Evolutionary conservation across 306 rosid genomes (phyloP).

Genomic region (Vicia faba): DNA sequence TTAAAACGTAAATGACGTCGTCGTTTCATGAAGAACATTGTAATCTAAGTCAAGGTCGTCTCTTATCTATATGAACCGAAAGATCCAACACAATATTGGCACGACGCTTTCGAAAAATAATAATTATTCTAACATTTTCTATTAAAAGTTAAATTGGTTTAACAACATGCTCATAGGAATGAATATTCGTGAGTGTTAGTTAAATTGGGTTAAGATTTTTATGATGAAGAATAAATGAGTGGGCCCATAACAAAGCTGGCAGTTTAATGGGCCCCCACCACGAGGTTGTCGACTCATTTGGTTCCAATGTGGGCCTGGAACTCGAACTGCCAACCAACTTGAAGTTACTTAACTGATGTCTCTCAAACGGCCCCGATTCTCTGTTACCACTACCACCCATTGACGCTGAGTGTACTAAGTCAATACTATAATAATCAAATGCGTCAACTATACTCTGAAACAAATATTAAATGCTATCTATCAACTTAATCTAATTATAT

Average conservation of each 20-base stretch:
- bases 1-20: slow-evolving; percentile 20
- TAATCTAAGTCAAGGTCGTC: neutral
- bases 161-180: too few species aligned
- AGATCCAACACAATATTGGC: slow-evolving; percentile 25
- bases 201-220: too few species aligned
- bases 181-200: too few species aligned
- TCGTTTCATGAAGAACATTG: slow-evolving; percentile 14
- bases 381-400: neutral
- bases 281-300: slow-evolving; percentile 35
- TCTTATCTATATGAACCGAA: slow-evolving; percentile 3
- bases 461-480: neutral
- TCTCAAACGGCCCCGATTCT: slow-evolving; percentile 23
- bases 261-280: slow-evolving; percentile 52
- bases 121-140: neutral
- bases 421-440: neutral
- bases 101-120: neutral
- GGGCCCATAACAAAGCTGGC: slow-evolving; percentile 34
- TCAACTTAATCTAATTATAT: neutral
- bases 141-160: too few species aligned
- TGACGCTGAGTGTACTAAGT: neutral
- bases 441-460: neutral
- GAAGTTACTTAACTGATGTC: slow-evolving; percentile 36
- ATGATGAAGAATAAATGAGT: neutral
- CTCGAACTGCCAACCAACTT: slow-evolving; percentile 27
- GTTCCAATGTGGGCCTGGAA: slow-evolving; percentile 37